Evolutionary conservation across 345 rosid genomes (phyloP).

Genomic region (Carallia pectinifolia): DNA sequence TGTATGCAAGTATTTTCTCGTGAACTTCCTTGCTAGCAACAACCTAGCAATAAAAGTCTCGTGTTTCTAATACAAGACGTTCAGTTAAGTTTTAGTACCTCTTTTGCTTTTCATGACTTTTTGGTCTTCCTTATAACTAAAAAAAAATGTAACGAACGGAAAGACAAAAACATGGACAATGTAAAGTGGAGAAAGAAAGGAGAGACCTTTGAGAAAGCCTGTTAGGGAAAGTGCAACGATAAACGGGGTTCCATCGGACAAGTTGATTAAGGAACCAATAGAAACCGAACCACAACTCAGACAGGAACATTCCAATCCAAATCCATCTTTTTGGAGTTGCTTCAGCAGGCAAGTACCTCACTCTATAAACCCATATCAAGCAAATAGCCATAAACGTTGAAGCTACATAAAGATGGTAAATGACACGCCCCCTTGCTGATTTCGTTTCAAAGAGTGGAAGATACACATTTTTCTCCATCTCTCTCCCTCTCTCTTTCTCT

Average conservation of each 20-base stretch:
- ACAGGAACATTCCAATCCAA: constrained; percentile 29
- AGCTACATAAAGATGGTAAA: constrained; percentile 2
- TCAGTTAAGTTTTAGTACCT: too few relatives aligned
- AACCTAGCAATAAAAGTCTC: too few relatives aligned
- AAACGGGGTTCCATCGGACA: constrained; percentile 20
- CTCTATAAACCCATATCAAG: constrained; percentile 19
- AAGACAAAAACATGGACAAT: background rate
- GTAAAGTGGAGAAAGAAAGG: background rate
- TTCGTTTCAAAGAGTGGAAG: constrained; percentile 25
- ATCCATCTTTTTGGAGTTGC: constrained; percentile 13
- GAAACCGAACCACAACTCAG: constrained; percentile 29
- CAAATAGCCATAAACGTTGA: constrained; percentile 15
- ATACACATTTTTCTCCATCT: background rate
- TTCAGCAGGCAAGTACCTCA: constrained; percentile 12
- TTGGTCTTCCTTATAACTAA: too few relatives aligned
- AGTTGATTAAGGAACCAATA: constrained; percentile 25
- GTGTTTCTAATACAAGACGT: too few relatives aligned
- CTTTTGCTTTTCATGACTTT: too few relatives aligned
- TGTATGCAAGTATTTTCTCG: too few relatives aligned
- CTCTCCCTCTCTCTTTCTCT: background rate
- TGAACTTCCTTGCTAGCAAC: too few relatives aligned
- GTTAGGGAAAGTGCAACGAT: constrained; percentile 25
- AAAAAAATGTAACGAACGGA: too few relatives aligned
- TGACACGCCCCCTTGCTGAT: constrained; percentile 2
- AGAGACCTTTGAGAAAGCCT: constrained; percentile 29